Evolutionary conservation across 352 stramenopile species (phyloP), one percentile per base, ranked within the genome.

Genomic region (Globisporangium yorkense): DNA sequence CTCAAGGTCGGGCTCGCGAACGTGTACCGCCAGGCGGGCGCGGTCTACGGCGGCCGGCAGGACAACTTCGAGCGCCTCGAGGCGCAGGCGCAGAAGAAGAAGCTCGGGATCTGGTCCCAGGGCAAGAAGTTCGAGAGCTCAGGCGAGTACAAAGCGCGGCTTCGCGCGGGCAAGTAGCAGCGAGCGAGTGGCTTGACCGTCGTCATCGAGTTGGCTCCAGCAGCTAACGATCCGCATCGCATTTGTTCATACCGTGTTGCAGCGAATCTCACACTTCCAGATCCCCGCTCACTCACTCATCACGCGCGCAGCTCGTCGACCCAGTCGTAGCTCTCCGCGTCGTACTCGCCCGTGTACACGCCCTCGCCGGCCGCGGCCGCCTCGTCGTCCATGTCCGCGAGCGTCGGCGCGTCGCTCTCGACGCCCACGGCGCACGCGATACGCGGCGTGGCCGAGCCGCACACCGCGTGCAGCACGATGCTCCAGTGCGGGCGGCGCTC

Each of bases 11-110:
- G 86, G 0, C 70, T 92, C 21, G 84, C 70, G 0, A 66, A 88
- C 43, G 68, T 94, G 37, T 94, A 94, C 54, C 80, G 80, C 15
- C 82, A 94, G 62, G 72, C 75, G 1, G 81, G 84, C 0, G 87
- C 87, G 4, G 81, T 93, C 16, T 96, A 96, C 56, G 84, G 87
- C 20, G 82, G 84, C 16, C 80, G 75, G 4, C 72, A 86, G 37
- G 72, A 92, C 40, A 51, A 63, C 2, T 91, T 92, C 41, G 79
- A 94, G 41, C 64, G 67, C 45, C 54, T 92, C 46, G 87, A 96
- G 59, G 71, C 66, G 20, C 62, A 78, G 43, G 81, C 84, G 8
- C 73, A 76, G 61, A 77, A 77, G 56, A 76, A 75, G 37, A 88
- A 89, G 44, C 41, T 72, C 48, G 80, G 84, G 0, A 87, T 94